Evolutionary conservation across 163 green algal species (phyloP).

Genomic region (Coccomyxa subellipsoidea): DNA sequence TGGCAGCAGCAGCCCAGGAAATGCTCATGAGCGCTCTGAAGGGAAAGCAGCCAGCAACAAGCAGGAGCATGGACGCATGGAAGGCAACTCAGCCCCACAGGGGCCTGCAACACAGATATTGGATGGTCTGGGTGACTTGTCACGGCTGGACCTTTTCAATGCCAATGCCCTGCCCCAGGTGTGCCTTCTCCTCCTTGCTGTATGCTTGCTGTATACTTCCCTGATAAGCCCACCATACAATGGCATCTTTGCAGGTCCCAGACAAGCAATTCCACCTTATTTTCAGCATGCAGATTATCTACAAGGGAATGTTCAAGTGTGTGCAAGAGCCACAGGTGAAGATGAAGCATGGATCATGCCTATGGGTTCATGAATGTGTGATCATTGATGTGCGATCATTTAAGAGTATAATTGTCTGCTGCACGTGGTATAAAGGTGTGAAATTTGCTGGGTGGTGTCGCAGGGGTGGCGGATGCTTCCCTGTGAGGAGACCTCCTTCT

Average conservation of each 20-base stretch:
- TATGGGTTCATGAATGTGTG: too few relatives aligned
- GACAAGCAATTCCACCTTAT: too few relatives aligned
- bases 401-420: background rate
- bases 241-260: too few relatives aligned
- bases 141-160: background rate
- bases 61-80: too few relatives aligned
- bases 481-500: constrained; percentile 29
- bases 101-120: background rate
- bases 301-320: too few relatives aligned
- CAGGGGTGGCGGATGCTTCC: constrained; percentile 25
- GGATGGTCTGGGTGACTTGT: background rate
- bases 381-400: background rate
- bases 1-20: background rate
- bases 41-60: too few relatives aligned
- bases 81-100: background rate
- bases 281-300: too few relatives aligned
- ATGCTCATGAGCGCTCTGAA: background rate
- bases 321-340: too few relatives aligned
- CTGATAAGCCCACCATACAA: too few relatives aligned
- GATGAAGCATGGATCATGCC: too few relatives aligned
- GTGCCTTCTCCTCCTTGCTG: background rate
- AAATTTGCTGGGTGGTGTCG: background rate
- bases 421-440: background rate
- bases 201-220: too few relatives aligned
- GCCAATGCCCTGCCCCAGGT: constrained; percentile 1